These are phyloP conservation scores for Xylaria scruposa DNA, from an alignment of 495 filamentous ascomycete genomes.

Conservation along the genomic window DNA sequence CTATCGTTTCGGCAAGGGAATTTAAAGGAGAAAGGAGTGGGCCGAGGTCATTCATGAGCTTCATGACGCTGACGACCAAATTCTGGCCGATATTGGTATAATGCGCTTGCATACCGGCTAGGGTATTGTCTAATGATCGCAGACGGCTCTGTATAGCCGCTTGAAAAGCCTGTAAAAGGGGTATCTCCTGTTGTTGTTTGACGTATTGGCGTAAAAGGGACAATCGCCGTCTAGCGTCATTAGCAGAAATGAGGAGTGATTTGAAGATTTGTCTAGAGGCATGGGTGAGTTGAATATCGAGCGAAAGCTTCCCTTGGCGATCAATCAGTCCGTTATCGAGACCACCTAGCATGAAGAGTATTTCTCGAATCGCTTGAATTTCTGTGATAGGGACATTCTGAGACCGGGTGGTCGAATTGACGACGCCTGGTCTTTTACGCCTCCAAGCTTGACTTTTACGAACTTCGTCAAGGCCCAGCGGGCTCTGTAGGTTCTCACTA, in stretches of 20 bases:
- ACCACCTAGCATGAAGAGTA: slow-evolving; percentile 83
- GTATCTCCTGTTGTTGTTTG: slow-evolving; percentile 43
- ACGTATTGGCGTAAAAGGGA: slow-evolving; percentile 45
- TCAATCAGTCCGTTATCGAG: slow-evolving; percentile 77
- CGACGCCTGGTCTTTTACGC: not conserved
- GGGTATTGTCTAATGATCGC: slow-evolving; percentile 48
- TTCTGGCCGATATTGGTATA: slow-evolving; percentile 53
- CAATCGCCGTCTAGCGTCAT: slow-evolving; percentile 49
- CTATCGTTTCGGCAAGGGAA: slow-evolving; percentile 58
- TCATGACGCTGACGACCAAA: slow-evolving; percentile 62
- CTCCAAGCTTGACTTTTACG: slow-evolving; percentile 71
- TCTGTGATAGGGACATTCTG: slow-evolving; percentile 67
- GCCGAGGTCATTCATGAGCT: slow-evolving; percentile 66
- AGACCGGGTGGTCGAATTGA: slow-evolving; percentile 38
- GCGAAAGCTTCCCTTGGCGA: slow-evolving; percentile 40
- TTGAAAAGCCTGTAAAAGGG: slow-evolving; percentile 59
- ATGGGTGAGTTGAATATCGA: slow-evolving; percentile 45
- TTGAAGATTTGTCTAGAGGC: slow-evolving; percentile 51
- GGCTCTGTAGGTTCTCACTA: slow-evolving; percentile 42
- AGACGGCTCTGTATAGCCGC: slow-evolving; percentile 51
- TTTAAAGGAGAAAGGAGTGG: slow-evolving; percentile 60
- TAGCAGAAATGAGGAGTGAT: slow-evolving; percentile 47
- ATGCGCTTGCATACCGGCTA: slow-evolving; percentile 53
- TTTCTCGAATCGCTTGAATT: slow-evolving; percentile 76
- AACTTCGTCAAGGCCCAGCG: slow-evolving; percentile 56